phyloP scores from a whole-genome alignment of 768 basidiomycete genomes.

The Amanita inopinata region DNA sequence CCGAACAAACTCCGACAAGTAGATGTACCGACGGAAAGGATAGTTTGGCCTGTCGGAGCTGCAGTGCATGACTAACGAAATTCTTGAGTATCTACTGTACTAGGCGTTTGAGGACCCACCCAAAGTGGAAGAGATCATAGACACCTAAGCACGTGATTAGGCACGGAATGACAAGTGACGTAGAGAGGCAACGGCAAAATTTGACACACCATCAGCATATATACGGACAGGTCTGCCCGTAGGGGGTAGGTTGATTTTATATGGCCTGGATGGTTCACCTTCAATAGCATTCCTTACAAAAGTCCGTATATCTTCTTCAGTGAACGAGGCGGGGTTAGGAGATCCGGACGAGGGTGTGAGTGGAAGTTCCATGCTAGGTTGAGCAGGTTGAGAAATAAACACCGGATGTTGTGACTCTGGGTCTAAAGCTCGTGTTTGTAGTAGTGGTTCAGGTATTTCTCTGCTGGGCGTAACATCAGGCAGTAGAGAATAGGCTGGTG shows the following conservation, averaged over 20 bases:
- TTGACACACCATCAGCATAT: slow-evolving; percentile 80
- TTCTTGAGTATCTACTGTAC: slow-evolving; percentile 5
- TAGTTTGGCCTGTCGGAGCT: slow-evolving; percentile 93
- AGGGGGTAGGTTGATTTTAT: slow-evolving; percentile 84
- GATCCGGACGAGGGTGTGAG: slow-evolving; percentile 24
- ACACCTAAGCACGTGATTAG: slow-evolving; percentile 45
- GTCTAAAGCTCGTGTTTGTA: slow-evolving; percentile 1
- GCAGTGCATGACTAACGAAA: slow-evolving; percentile 72
- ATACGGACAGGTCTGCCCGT: slow-evolving; percentile 72
- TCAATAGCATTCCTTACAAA: slow-evolving; percentile 72
- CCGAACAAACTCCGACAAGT: slow-evolving; percentile 88
- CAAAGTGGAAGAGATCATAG: slow-evolving; percentile 96
- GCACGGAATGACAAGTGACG: slow-evolving; percentile 17
- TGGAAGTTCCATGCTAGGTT: slow-evolving; percentile 34
- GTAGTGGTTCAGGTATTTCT: slow-evolving; percentile 14
- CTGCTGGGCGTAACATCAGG: slow-evolving; percentile 15
- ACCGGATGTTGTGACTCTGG: slow-evolving; percentile 19
- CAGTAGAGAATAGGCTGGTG: slow-evolving; percentile 16
- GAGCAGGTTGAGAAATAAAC: slow-evolving; percentile 27
- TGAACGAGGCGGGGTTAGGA: slow-evolving; percentile 60
- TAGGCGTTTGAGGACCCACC: slow-evolving; percentile 35
- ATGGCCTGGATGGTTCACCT: slow-evolving; percentile 53
- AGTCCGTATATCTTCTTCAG: slow-evolving; percentile 67
- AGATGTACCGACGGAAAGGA: slow-evolving; percentile 87
- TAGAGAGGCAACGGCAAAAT: slow-evolving; percentile 11